Evolutionary conservation across 2,329 filamentous ascomycete genomes (phyloP).

Genomic region (Lasiodiplodia theobromae): DNA sequence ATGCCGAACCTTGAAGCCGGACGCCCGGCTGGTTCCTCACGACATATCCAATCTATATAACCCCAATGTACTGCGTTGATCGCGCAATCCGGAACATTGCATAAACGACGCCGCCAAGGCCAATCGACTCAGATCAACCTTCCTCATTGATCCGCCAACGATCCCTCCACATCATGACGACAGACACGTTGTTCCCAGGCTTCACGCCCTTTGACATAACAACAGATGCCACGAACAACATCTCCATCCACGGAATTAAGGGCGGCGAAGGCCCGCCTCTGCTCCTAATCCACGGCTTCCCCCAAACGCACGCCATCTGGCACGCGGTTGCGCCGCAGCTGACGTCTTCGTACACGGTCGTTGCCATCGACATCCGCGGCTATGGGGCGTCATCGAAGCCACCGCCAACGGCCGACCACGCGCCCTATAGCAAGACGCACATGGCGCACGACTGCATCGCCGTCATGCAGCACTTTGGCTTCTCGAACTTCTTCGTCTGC

Average conservation of each 20-base stretch:
- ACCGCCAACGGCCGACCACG: slow-evolving; percentile 19
- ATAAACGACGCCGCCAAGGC: neutral
- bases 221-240: slow-evolving; percentile 33
- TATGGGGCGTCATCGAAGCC: slow-evolving; percentile 62
- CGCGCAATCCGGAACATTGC: neutral
- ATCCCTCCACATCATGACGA: neutral
- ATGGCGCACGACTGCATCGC: slow-evolving; percentile 58
- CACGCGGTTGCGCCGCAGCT: slow-evolving; percentile 55
- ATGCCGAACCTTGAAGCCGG: neutral
- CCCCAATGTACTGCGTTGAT: neutral
- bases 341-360: slow-evolving; percentile 49
- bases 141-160: neutral
- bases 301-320: slow-evolving; percentile 62
- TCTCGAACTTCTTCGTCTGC: slow-evolving; percentile 48
- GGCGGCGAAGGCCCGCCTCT: slow-evolving; percentile 49
- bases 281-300: slow-evolving; percentile 61
- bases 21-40: neutral
- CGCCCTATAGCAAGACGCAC: slow-evolving; percentile 55
- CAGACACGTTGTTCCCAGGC: slow-evolving; percentile 11
- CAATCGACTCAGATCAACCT: slow-evolving; percentile 19
- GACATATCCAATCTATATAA: neutral
- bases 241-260: slow-evolving; percentile 55
- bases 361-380: slow-evolving; percentile 60
- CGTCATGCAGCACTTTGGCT: slow-evolving; percentile 56
- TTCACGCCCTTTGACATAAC: slow-evolving; percentile 24